Conservation (phyloP, 192 early-diverging fungal genomes). For the Coemansia guatemalensis region DNA sequence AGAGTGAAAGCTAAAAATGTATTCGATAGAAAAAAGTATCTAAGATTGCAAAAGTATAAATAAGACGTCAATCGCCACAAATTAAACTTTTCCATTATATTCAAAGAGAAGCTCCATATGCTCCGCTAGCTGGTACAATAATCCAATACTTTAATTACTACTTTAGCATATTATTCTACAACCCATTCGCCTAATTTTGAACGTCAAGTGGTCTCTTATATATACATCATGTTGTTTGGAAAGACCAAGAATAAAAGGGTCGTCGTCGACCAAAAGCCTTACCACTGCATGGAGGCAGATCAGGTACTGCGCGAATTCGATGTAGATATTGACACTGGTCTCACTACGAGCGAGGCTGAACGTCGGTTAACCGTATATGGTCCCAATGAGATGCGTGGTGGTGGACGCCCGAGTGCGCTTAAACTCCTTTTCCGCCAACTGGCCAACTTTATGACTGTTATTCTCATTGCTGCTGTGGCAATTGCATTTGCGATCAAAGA, state of each 20-base stretch:
- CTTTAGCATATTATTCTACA: constrained; percentile 3
- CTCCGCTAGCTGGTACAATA: neutral
- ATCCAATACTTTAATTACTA: neutral
- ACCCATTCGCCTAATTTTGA: neutral
- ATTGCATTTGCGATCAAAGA: constrained; percentile 68
- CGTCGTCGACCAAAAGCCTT: constrained; percentile 28
- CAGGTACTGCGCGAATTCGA: constrained; percentile 30
- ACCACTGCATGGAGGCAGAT: constrained; percentile 41
- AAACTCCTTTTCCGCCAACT: constrained; percentile 65
- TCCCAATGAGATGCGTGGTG: constrained; percentile 65
- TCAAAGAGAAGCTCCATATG: neutral
- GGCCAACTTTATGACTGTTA: constrained; percentile 64
- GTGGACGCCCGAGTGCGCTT: constrained; percentile 63
- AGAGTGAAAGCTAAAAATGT: neutral
- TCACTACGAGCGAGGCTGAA: constrained; percentile 52
- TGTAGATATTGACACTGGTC: constrained; percentile 38
- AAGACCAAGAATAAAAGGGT: constrained; percentile 8
- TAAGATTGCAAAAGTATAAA: neutral
- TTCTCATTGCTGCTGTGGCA: constrained; percentile 65
- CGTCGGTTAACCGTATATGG: constrained; percentile 51
- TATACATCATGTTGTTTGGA: constrained; percentile 20
- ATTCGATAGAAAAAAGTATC: constrained; percentile 1
- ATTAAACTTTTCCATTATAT: constrained; percentile 12
- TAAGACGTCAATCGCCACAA: constrained; percentile 2
- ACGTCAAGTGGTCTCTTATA: neutral